Conservation (phyloP, 371 early-diverging fungal species). For the Conidiobolus incongruus region DNA sequence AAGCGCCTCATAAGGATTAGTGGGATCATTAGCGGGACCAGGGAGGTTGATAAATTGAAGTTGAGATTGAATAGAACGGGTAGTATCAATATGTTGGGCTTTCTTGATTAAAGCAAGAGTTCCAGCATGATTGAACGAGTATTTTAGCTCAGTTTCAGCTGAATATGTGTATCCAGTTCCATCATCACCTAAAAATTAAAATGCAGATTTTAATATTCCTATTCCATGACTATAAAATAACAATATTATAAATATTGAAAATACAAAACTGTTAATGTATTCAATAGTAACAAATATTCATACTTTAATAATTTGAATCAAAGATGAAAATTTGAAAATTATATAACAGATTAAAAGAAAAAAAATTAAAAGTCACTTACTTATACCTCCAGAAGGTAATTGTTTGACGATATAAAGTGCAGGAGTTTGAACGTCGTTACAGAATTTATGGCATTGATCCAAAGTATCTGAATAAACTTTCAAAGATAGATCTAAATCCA, state of each 20-base stretch:
- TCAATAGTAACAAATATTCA: too few relatives aligned
- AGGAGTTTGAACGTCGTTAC: conserved; percentile 34
- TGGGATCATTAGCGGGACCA: conserved; percentile 38
- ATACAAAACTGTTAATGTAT: too few relatives aligned
- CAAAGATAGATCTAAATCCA: conserved; percentile 22
- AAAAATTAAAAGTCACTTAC: too few relatives aligned
- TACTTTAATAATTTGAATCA: too few relatives aligned
- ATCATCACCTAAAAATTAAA: neutral
- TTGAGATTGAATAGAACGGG: conserved; percentile 52
- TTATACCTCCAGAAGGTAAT: conserved; percentile 18
- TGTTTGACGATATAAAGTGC: conserved; percentile 50
- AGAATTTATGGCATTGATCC: conserved; percentile 41
- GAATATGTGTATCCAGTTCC: conserved; percentile 22
- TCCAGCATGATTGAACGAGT: conserved; percentile 46
- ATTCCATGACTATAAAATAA: too few relatives aligned
- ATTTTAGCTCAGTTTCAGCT: conserved; percentile 49
- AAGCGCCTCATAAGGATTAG: conserved; percentile 74
- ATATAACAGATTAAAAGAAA: too few relatives aligned
- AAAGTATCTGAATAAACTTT: conserved; percentile 28
- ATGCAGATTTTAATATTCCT: too few relatives aligned
- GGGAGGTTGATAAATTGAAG: conserved; percentile 81
- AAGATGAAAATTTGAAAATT: too few relatives aligned
- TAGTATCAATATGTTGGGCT: conserved; percentile 40
- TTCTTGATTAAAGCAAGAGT: conserved; percentile 82
- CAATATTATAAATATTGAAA: too few relatives aligned